Conservation (phyloP, 2,329 filamentous ascomycete species). For the Pyrenophora teres region DNA sequence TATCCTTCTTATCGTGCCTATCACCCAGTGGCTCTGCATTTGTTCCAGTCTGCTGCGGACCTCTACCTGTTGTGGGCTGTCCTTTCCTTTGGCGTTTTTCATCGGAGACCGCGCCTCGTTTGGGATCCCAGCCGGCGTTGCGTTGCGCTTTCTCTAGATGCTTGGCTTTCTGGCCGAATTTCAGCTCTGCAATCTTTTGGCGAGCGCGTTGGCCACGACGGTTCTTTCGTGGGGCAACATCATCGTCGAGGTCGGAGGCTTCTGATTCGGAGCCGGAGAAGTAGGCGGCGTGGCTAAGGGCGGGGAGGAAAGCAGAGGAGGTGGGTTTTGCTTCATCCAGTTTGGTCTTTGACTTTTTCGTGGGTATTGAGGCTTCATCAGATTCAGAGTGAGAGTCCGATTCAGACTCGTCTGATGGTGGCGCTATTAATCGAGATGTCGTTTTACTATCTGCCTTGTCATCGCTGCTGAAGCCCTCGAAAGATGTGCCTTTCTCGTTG, state of each 20-base stretch:
- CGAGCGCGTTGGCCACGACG: constrained; percentile 76
- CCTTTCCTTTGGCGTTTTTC: constrained; percentile 28
- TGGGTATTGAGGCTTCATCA: constrained; percentile 18
- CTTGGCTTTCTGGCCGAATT: constrained; percentile 72
- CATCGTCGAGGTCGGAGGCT: constrained; percentile 61
- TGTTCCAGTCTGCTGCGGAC: constrained; percentile 38
- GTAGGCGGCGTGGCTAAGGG: constrained; percentile 77
- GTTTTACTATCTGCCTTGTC: background rate
- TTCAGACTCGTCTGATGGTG: constrained; percentile 19
- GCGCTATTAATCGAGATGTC: constrained; percentile 11
- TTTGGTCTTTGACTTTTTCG: constrained; percentile 27
- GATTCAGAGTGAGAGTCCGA: constrained; percentile 20
- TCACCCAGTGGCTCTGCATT: constrained; percentile 37
- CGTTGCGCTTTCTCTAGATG: constrained; percentile 60
- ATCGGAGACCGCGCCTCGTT: constrained; percentile 61
- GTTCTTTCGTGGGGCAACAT: constrained; percentile 68
- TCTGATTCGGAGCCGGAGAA: constrained; percentile 77
- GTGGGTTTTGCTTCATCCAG: constrained; percentile 17
- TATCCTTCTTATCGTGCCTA: constrained; percentile 11
- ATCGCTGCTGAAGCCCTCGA: constrained; percentile 11
- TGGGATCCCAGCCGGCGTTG: constrained; percentile 63
- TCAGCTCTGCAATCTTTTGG: constrained; percentile 79
- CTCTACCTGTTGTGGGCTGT: constrained; percentile 23
- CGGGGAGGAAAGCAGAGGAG: constrained; percentile 70
- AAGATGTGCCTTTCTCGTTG: constrained; percentile 5